phyloP scores from a whole-genome alignment of 169 alveolate genomes.

The Eimeria zaria region DNA sequence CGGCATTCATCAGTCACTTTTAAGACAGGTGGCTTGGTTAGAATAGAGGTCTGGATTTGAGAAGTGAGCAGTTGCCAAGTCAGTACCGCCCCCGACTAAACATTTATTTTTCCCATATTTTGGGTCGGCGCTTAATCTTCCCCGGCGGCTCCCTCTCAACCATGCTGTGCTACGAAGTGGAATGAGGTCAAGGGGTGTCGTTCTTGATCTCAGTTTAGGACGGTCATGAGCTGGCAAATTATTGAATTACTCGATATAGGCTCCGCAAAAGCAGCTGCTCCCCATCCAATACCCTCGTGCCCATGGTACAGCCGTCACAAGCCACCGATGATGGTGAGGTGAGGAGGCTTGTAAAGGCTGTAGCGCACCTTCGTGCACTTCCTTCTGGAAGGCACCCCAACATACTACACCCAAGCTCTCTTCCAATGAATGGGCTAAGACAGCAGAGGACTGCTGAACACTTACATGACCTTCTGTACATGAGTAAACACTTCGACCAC shows the following conservation, averaged over 20 bases:
- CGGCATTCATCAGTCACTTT: not conserved
- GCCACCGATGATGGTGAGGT: not conserved
- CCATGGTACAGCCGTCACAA: not conserved
- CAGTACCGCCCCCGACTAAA: not conserved
- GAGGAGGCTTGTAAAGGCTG: not conserved
- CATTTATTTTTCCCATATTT: not conserved
- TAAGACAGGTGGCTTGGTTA: not conserved
- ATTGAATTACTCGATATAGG: not conserved
- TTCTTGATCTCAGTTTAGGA: not conserved
- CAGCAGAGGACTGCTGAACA: not conserved
- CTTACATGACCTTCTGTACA: not conserved
- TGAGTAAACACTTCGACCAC: not conserved
- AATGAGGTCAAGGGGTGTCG: too few species aligned
- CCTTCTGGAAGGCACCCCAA: not conserved
- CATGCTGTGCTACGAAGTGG: not conserved
- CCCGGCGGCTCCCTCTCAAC: not conserved
- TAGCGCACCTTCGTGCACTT: not conserved
- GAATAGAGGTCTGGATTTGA: not conserved
- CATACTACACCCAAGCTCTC: not conserved
- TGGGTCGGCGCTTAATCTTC: not conserved
- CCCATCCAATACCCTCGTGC: not conserved
- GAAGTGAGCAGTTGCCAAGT: not conserved
- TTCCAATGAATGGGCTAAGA: not conserved
- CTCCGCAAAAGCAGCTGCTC: not conserved
- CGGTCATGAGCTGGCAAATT: not conserved